phyloP scores from a whole-genome alignment of 495 filamentous ascomycete genomes.

The Jackrogersella minutella region DNA sequence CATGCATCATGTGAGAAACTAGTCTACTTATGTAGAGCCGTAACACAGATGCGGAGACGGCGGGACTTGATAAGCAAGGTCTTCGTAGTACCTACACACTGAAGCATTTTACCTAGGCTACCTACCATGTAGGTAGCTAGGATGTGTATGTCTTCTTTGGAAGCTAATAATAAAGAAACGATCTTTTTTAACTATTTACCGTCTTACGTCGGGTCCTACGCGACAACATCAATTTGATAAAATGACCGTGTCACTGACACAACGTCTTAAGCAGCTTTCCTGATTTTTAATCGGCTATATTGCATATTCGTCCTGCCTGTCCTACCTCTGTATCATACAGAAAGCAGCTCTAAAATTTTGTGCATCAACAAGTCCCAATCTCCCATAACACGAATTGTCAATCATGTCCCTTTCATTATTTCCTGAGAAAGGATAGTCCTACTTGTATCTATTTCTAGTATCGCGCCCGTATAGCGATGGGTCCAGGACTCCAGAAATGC shows the following conservation, averaged over 20 bases:
- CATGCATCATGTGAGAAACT: conserved; percentile 18
- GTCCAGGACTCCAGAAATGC: neutral
- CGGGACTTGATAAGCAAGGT: conserved; percentile 12
- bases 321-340: neutral
- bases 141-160: conserved; percentile 10
- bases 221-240: conserved; percentile 15
- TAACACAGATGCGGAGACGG: conserved; percentile 21
- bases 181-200: neutral
- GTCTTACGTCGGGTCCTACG: conserved; percentile 25
- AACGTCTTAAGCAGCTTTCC: conserved; percentile 18
- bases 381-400: conserved; percentile 17
- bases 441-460: conserved; percentile 23
- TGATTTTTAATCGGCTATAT: conserved; percentile 10
- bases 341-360: neutral
- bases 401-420: conserved; percentile 16
- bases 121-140: neutral
- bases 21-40: conserved; percentile 1
- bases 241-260: conserved; percentile 29
- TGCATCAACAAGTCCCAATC: conserved; percentile 9
- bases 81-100: conserved; percentile 3
- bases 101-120: neutral
- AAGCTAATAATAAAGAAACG: no score
- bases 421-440: neutral
- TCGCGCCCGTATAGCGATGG: conserved; percentile 1
- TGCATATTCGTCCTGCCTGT: conserved; percentile 8